Percentiles rank a stretch among this genome's conserved stretches.
These are phyloP conservation scores for Solanum hybrid DNA, from an alignment of 305 asterid genomes.

Conservation along the genomic window DNA sequence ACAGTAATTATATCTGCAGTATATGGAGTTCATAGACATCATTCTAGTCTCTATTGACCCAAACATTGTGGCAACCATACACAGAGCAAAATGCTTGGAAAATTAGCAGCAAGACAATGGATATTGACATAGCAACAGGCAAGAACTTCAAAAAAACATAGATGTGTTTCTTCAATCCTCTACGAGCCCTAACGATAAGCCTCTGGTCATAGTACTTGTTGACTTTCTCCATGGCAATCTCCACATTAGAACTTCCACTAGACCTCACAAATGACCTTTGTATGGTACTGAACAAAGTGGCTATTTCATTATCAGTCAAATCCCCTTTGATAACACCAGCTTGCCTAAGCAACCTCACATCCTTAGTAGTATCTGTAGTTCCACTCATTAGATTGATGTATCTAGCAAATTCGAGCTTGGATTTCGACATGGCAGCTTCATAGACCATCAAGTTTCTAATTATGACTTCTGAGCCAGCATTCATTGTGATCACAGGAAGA, in stretches of 20 bases:
- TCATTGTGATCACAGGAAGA: slow-evolving; percentile 26
- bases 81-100: slow-evolving; percentile 22
- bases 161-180: slow-evolving; percentile 11
- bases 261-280: slow-evolving; percentile 15
- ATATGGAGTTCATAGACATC: background rate
- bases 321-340: slow-evolving; percentile 19
- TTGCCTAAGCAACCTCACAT: slow-evolving; percentile 22
- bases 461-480: slow-evolving; percentile 30
- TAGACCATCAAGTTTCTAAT: slow-evolving; percentile 39
- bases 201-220: slow-evolving; percentile 17
- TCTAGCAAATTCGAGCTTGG: slow-evolving; percentile 25
- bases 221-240: slow-evolving; percentile 22
- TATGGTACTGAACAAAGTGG: slow-evolving; percentile 24
- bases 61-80: slow-evolving; percentile 15
- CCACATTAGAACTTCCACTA: slow-evolving; percentile 17
- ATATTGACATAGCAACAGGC: background rate
- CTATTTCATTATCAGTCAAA: slow-evolving; percentile 25
- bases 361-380: slow-evolving; percentile 20
- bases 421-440: slow-evolving; percentile 20
- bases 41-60: background rate
- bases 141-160: slow-evolving; percentile 14
- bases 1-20: background rate
- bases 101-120: slow-evolving; percentile 9
- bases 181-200: slow-evolving; percentile 5
- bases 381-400: slow-evolving; percentile 40